phyloP scores from a whole-genome alignment of 2,329 filamentous ascomycete species.

The Penicillium sumatraense region DNA sequence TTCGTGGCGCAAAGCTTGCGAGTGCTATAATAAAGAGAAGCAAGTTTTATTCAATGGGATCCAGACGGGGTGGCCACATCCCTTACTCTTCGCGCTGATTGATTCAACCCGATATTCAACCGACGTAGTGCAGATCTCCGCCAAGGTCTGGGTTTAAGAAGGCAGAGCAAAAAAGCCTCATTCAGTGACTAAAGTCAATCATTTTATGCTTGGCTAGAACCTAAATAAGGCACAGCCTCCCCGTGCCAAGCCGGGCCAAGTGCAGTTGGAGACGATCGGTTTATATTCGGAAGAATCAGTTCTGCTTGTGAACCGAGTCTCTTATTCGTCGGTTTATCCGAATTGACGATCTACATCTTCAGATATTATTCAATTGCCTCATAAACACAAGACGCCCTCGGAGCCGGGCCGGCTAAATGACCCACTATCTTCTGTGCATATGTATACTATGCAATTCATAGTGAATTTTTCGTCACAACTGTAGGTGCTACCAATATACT shows the following conservation, averaged over 20 bases:
- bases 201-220: background rate
- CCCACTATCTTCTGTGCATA: background rate
- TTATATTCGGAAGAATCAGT: background rate
- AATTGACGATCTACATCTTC: background rate
- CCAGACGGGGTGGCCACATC: no score
- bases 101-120: background rate
- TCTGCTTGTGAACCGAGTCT: background rate
- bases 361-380: background rate
- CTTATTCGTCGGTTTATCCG: background rate
- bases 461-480: background rate
- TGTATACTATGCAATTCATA: background rate
- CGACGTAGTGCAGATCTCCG: background rate
- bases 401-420: background rate
- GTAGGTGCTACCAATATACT: background rate
- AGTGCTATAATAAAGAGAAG: no score
- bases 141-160: background rate
- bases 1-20: no score
- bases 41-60: no score
- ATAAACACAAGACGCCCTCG: background rate
- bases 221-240: background rate
- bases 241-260: background rate
- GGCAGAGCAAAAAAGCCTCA: background rate
- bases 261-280: background rate
- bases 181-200: background rate
- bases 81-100: background rate